Percentiles rank a stretch among this genome's conserved stretches.
phyloP scores from a whole-genome alignment of 2,329 filamentous ascomycete genomes.

The Akanthomyces muscarius region DNA sequence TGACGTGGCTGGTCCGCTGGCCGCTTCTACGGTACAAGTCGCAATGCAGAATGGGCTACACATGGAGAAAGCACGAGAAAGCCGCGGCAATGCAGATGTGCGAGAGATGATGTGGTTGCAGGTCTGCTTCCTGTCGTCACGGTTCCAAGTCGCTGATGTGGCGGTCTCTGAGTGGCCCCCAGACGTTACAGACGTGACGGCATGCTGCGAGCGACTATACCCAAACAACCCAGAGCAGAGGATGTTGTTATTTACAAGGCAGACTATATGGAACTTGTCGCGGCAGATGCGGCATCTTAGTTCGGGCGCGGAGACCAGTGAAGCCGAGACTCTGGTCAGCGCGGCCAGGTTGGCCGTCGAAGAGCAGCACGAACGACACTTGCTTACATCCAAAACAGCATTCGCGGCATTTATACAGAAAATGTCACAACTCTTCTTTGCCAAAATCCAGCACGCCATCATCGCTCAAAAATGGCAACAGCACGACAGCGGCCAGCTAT shows the following conservation, averaged over 20 bases:
- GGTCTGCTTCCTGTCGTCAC: slow-evolving; percentile 28
- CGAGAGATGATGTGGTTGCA: slow-evolving; percentile 29
- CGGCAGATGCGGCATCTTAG: neutral
- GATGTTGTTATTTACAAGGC: neutral
- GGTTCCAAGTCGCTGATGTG: slow-evolving; percentile 15
- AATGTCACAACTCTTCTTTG: slow-evolving; percentile 26
- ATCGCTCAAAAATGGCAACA: neutral
- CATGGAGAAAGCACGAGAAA: slow-evolving; percentile 15
- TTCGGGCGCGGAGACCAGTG: neutral
- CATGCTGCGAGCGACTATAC: neutral
- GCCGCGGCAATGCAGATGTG: neutral
- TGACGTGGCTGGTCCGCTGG: slow-evolving; percentile 25
- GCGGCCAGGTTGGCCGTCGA: slow-evolving; percentile 18
- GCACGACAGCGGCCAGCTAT: slow-evolving; percentile 17
- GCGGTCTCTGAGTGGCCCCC: neutral
- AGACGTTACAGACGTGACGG: neutral
- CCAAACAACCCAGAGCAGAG: slow-evolving; percentile 1
- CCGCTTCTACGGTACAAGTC: slow-evolving; percentile 24
- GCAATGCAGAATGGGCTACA: slow-evolving; percentile 24
- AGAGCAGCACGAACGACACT: slow-evolving; percentile 16
- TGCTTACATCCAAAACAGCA: slow-evolving; percentile 5
- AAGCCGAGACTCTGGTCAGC: slow-evolving; percentile 1
- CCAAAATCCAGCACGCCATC: slow-evolving; percentile 25
- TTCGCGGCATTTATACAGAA: slow-evolving; percentile 22
- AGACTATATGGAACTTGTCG: neutral